These are phyloP conservation scores for Talaromyces atroroseus DNA, from an alignment of 2,329 filamentous ascomycete species.

Conservation along the genomic window DNA sequence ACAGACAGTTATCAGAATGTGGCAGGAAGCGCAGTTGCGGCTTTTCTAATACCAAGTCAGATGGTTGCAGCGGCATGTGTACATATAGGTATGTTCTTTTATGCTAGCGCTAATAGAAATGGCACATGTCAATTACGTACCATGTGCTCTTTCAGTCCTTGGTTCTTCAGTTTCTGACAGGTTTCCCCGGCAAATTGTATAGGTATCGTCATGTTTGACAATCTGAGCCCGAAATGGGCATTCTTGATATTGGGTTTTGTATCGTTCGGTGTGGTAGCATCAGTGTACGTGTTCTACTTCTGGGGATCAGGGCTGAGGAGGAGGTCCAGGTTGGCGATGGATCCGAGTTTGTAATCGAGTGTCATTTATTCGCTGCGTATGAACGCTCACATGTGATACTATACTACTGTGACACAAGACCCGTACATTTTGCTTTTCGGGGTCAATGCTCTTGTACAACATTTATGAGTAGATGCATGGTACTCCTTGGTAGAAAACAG, in stretches of 20 bases:
- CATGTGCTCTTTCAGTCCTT: neutral
- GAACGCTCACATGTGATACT: neutral
- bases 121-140: too few species aligned
- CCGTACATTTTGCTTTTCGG: neutral
- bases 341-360: neutral
- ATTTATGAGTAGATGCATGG: neutral
- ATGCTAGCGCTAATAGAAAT: slow-evolving; percentile 7
- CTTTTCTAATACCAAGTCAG: slow-evolving; percentile 42
- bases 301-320: slow-evolving; percentile 31
- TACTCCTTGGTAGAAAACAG: too few species aligned
- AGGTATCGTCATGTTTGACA: slow-evolving; percentile 32
- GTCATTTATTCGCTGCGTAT: neutral
- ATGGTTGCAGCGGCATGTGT: slow-evolving; percentile 37
- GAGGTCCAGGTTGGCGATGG: slow-evolving; percentile 31
- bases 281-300: slow-evolving; percentile 41
- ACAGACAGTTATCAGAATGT: slow-evolving; percentile 41
- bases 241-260: slow-evolving; percentile 39
- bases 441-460: neutral
- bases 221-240: slow-evolving; percentile 38
- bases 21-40: slow-evolving; percentile 38
- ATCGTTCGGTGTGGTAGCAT: slow-evolving; percentile 34
- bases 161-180: neutral
- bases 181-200: neutral
- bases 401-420: neutral
- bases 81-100: slow-evolving; percentile 30